Percentiles rank a stretch among this genome's conserved stretches.
Conservation (phyloP, 176 grass and related monocot genomes). For the Musa acuminata region DNA sequence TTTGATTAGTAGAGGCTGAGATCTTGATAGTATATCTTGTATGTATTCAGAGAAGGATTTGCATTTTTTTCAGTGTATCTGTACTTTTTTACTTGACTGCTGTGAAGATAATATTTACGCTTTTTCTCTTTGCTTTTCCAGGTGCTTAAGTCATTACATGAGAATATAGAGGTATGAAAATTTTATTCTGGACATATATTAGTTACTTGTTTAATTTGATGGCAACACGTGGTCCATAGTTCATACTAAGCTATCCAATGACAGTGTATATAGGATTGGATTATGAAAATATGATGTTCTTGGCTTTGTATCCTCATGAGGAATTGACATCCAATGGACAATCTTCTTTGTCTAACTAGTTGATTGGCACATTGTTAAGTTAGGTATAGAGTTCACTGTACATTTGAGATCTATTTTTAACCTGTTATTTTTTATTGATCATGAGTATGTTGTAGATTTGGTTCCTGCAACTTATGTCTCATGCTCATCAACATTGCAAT, state of each 20-base stretch:
- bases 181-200: not conserved
- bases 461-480: not conserved
- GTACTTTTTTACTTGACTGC: not conserved
- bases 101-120: not conserved
- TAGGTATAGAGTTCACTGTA: too few species aligned
- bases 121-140: constrained; percentile 20
- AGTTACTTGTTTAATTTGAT: constrained; percentile 4
- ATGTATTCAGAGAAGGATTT: not conserved
- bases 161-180: constrained; percentile 36
- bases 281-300: not conserved
- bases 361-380: not conserved
- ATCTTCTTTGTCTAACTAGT: not conserved
- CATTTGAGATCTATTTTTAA: not conserved
- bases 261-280: too few species aligned
- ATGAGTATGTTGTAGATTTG: not conserved
- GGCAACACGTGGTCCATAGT: not conserved
- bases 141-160: constrained; percentile 46
- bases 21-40: too few species aligned
- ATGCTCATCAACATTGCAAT: not conserved
- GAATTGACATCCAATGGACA: not conserved
- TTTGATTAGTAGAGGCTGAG: too few species aligned
- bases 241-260: not conserved
- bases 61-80: not conserved
- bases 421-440: not conserved
- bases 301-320: not conserved